These are phyloP conservation scores for Salvia hispanica DNA, from an alignment of 257 asterid species.

Conservation along the genomic window DNA sequence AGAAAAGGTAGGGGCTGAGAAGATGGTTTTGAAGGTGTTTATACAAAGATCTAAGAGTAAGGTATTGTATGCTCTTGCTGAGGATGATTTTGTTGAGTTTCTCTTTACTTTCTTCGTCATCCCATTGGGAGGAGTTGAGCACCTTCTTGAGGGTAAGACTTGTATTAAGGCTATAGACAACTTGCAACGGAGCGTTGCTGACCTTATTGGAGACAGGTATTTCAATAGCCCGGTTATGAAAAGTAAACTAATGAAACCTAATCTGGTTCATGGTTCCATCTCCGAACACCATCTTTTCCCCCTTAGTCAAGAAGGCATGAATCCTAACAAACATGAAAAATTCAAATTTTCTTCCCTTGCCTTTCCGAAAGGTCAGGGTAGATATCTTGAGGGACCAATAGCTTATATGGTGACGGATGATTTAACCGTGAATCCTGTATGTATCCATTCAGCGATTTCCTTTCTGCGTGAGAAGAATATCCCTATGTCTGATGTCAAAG, in stretches of 20 bases:
- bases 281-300: slow-evolving; percentile 18
- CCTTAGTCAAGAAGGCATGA: neutral
- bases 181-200: slow-evolving; percentile 5
- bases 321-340: neutral
- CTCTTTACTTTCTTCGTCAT: slow-evolving; percentile 24
- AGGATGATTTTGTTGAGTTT: slow-evolving; percentile 29
- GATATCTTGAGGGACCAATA: neutral
- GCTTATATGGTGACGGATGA: neutral
- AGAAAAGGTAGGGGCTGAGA: neutral
- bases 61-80: slow-evolving; percentile 20
- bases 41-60: slow-evolving; percentile 17
- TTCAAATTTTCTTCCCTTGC: too few species aligned
- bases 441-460: neutral
- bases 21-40: neutral
- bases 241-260: neutral
- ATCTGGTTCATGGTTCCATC: neutral
- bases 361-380: slow-evolving; percentile 25
- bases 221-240: neutral
- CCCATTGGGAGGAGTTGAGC: slow-evolving; percentile 24
- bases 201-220: neutral
- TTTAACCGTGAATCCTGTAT: neutral
- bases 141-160: neutral
- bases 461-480: neutral
- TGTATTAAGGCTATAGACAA: slow-evolving; percentile 9
- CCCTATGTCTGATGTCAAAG: slow-evolving; percentile 9